Base-by-base conservation (phyloP, 2,329 filamentous ascomycete species). In the Cercospora berteroae region DNA sequence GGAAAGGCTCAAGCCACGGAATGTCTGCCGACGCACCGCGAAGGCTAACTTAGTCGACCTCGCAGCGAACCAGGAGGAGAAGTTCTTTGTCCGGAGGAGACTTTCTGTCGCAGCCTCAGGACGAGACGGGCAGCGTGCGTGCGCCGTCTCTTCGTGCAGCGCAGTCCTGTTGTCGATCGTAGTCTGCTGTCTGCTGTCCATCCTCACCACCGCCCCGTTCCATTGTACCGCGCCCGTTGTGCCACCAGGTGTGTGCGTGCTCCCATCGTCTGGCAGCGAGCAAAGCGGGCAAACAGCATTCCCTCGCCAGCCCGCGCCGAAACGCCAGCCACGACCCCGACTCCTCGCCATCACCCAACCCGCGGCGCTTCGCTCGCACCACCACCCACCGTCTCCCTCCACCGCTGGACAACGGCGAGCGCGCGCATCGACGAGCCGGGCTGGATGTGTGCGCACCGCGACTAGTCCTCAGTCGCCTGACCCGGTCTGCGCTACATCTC, bases 361-460 rank as follows among this genome's bases (percentile, higher is more conserved):
- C 52, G 29, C 52, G 20, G 52, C 52, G 25, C 52, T n/a, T 33
- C 52, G 52, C 25, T 33, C 52, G 29, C 52, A 29, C 13, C 52
- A 25, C 52, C 52, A 27, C 23, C 29, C 52, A 44, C 31, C 44
- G 13, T 44, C 20, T 29, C 44, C 42, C 27, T 20, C 20, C 60
- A 31, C 25, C 31, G 48, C 36, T 33, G 31, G 16, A 18, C 61
- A 42, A 36, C 61, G 36, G 48, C 31, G 50, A 39, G 20, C 55
- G n/a, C 36, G 55, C 29, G 63, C 52, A 25, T 39, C 20, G 36
- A 60, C 55, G 36, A 33, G 25, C 52, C 36, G 58, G 55, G 16
- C 63, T 65, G 63, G 63, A 65, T 65, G 63, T 60, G 23, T 52
- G 42, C 63, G 52, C 62, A 25, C 62, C 57, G 62, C 55, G 23